Evolutionary conservation across 192 early-diverging fungal genomes (phyloP), one percentile per base, ranked within the genome.

Genomic region (Thamnidium elegans): DNA sequence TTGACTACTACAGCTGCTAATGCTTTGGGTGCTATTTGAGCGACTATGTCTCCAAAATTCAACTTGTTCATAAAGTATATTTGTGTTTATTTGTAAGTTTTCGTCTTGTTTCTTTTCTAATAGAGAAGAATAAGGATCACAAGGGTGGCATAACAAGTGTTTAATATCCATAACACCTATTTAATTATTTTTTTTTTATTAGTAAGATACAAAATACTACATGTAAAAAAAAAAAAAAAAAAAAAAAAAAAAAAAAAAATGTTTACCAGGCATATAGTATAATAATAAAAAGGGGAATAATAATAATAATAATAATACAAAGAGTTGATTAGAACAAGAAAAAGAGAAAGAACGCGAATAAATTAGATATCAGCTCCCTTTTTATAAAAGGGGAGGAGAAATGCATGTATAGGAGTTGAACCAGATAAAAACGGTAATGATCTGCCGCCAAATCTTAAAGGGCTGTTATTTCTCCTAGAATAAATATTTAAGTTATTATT

Each of bases 81-180:
- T 17, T 14, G 13, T 48, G 15, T 48, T 48, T 48, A 19, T 48
- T 15, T 14, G 17, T 48, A 48, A 13, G 17, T 48, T 19, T 15
- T 13, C 14, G 1, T 48, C 46, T 19, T 17, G 13, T 15, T 17
- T 48, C 13, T 48, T 19, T 48, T 48, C 46, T 17, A 17, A 48
- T 48, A 48, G 46, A 48, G 46, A 39, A 39, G 54, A 31, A 36
- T 55, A 55, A 34, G 55, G 55, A 13, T 56, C 55, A 56, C 32
- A 23, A 30, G 58, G 58, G 13, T 45, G 21, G 21, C 58, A 59
- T 59, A 59, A 3, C 2, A 59, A 44, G 19, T 59, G 43, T 13
- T 59, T 59, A 17, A 59, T 59, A 59, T 59, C 43, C 58, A 59
- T 59, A 26, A 45, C 58, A 45, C 56, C 42, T 58, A 39, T n/a